Percentiles rank a stretch among this genome's conserved stretches.
Conservation (phyloP, 352 stramenopile species). For the Phytophthora boehmeriae region DNA sequence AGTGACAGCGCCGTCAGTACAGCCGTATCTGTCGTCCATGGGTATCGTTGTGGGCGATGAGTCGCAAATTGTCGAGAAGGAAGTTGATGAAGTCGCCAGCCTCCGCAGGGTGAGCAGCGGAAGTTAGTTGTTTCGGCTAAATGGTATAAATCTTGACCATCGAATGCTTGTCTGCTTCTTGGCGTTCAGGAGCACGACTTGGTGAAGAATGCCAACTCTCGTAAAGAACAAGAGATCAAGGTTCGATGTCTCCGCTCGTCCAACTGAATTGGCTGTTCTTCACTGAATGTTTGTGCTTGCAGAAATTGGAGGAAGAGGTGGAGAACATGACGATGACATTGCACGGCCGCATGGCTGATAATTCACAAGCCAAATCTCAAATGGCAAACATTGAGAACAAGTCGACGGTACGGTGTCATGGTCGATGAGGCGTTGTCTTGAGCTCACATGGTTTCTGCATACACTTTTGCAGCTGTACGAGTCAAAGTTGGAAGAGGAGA, state of each 20-base stretch:
- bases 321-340: conserved; percentile 75
- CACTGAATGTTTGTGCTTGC: conserved; percentile 4
- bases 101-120: conserved; percentile 52
- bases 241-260: conserved; percentile 17
- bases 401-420: conserved; percentile 45
- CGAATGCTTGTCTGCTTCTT: conserved; percentile 1
- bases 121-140: background rate
- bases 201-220: conserved; percentile 66
- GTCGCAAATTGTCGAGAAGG: conserved; percentile 80
- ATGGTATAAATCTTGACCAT: background rate
- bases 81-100: conserved; percentile 75
- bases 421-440: background rate
- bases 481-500: conserved; percentile 77
- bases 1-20: conserved; percentile 67
- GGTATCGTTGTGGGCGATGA: conserved; percentile 77
- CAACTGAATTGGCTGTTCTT: background rate
- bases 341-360: conserved; percentile 63
- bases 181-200: conserved; percentile 61
- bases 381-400: conserved; percentile 82
- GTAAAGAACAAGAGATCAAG: conserved; percentile 78
- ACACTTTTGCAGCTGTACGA: conserved; percentile 61
- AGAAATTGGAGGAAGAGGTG: conserved; percentile 82
- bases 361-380: conserved; percentile 60
- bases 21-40: conserved; percentile 76
- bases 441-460: background rate